phyloP scores from a whole-genome alignment of 2,329 filamentous ascomycete species.

The Cladophialophora immunda region DNA sequence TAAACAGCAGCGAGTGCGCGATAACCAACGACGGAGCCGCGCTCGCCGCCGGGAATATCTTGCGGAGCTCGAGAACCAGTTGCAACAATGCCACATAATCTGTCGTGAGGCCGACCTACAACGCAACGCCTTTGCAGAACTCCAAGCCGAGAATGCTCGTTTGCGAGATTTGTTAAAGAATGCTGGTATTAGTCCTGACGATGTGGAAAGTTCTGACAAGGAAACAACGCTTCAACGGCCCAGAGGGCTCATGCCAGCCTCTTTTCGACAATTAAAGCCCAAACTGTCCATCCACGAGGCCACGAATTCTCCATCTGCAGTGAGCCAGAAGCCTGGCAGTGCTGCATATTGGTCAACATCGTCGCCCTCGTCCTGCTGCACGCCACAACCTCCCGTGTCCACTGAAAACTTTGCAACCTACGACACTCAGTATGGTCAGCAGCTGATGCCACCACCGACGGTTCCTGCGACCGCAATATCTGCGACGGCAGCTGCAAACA shows the following conservation, averaged over 20 bases:
- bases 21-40: slow-evolving; percentile 41
- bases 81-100: slow-evolving; percentile 34
- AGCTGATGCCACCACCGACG: not conserved
- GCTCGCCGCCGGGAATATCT: slow-evolving; percentile 38
- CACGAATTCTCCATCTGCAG: not conserved
- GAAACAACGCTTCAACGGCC: slow-evolving; percentile 2
- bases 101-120: slow-evolving; percentile 34
- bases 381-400: not conserved
- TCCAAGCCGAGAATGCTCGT: slow-evolving; percentile 34
- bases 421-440: not conserved
- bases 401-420: not conserved
- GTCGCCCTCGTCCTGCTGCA: not conserved
- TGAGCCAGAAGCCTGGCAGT: not conserved
- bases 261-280: slow-evolving; percentile 24
- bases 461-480: not conserved
- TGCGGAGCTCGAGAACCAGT: slow-evolving; percentile 34
- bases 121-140: slow-evolving; percentile 25
- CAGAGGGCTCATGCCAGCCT: not conserved
- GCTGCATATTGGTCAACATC: not conserved
- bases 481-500: not conserved
- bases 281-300: slow-evolving; percentile 11
- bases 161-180: slow-evolving; percentile 28
- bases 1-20: slow-evolving; percentile 39
- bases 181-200: slow-evolving; percentile 28
- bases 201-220: slow-evolving; percentile 23